These are phyloP conservation scores for Penicillium italicum DNA, from an alignment of 2,329 filamentous ascomycete species.

Conservation along the genomic window DNA sequence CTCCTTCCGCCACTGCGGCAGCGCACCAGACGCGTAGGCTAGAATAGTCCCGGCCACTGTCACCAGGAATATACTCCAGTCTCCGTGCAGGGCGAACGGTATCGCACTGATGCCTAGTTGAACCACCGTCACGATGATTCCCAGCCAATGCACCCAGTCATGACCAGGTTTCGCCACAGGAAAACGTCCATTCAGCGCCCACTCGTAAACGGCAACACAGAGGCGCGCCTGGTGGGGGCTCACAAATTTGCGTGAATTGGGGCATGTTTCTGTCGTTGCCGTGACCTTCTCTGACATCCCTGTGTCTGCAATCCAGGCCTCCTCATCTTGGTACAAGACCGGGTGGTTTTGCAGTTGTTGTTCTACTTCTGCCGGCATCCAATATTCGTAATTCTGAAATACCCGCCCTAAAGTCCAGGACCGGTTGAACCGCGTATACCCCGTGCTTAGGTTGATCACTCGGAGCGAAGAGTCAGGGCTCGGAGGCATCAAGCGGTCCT, in stretches of 20 bases:
- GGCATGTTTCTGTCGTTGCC: background rate
- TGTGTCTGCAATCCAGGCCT: background rate
- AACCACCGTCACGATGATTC: constrained; percentile 19
- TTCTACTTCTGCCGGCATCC: constrained; percentile 14
- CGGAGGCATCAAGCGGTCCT: constrained; percentile 35
- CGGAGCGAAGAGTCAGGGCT: constrained; percentile 28
- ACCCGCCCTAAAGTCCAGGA: constrained; percentile 46
- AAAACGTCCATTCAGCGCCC: background rate
- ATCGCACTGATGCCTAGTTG: constrained; percentile 37
- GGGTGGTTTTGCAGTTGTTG: constrained; percentile 3
- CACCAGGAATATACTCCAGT: constrained; percentile 44
- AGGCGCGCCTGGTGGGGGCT: background rate
- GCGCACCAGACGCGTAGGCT: constrained; percentile 31
- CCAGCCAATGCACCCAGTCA: constrained; percentile 20
- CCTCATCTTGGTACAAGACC: background rate
- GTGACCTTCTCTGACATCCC: constrained; percentile 10
- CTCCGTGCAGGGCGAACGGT: constrained; percentile 29
- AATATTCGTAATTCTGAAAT: constrained; percentile 41
- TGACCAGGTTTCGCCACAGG: background rate
- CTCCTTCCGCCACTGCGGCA: constrained; percentile 46
- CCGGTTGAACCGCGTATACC: constrained; percentile 39
- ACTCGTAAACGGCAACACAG: constrained; percentile 19
- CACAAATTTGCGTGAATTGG: background rate
- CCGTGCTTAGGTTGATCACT: constrained; percentile 39
- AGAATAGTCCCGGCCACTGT: constrained; percentile 40